Base-by-base conservation (phyloP, 2,329 filamentous ascomycete genomes). In the Monilinia fructigena region DNA sequence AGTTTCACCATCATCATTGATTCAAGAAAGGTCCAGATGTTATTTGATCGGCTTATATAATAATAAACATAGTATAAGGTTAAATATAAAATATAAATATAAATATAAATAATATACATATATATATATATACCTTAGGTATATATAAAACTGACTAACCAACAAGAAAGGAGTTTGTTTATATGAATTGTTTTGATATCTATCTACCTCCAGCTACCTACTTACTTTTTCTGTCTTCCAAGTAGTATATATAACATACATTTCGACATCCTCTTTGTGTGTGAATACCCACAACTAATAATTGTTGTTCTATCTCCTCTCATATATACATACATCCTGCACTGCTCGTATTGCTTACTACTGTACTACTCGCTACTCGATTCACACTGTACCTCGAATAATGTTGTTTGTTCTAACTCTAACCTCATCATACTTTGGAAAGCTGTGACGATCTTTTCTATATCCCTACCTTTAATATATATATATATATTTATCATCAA, bases 1-100 rank as follows among this genome's bases (percentile, higher is more conserved):
- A 20, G 62, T 64, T 64, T 64, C 62, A 64, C 40, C 40, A 64
- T 56, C 52, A 58, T 58, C 3, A 42, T 56, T 50, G 28, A 38
- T 56, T 47, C 10, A 16, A 7, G 16, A 35, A 64, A 56, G 62
- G 62, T 58, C 62, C 62, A 64, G 62, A 56, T 45, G 38, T 48
- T 55, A 62, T 45, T 35, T 35, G 42, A 63, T 48, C 11, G 31
- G 48, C 59, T 35, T 35, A 35, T 35, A 35, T 35, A 35, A 35
- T 35, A 35, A 35, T 35, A 35, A 35, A 7, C 5, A 7, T 35
- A 35, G 31, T 35, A 35, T 7, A 35, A 35, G 31, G 31, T 35
- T 35, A 35, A 35, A 35, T 6, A 35, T 7, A 35, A 35, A 35
- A 35, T 35, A 7, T 35, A 35, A 35, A 35, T 35, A 35, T 35